These are phyloP conservation scores for Rhodamnia rubescens DNA, from an alignment of 345 rosid species.

Conservation along the genomic window DNA sequence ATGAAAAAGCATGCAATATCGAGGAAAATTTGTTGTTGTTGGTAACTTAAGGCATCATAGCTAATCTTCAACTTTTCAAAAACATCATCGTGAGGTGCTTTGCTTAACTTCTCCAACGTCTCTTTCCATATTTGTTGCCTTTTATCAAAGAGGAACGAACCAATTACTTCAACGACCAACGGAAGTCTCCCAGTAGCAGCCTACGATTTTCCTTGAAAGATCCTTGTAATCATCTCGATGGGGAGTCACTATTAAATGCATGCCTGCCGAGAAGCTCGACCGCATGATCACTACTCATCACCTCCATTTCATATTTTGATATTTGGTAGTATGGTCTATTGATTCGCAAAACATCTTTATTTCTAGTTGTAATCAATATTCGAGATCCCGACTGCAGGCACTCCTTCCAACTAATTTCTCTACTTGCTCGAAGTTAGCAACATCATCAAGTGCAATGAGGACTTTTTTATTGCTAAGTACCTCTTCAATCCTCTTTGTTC, in stretches of 20 bases:
- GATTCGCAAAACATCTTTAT: not conserved
- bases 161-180: not conserved
- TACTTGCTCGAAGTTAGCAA: not conserved
- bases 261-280: not conserved
- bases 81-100: not conserved
- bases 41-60: not conserved
- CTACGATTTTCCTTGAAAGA: not conserved
- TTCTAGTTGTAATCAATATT: not conserved
- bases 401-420: not conserved
- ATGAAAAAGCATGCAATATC: too few relatives aligned
- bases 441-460: not conserved
- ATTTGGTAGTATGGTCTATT: not conserved
- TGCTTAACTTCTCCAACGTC: not conserved
- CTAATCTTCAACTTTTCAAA: not conserved
- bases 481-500: not conserved
- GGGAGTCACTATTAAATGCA: not conserved
- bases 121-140: not conserved
- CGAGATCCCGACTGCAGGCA: not conserved
- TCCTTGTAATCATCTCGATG: not conserved
- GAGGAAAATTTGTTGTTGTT: not conserved
- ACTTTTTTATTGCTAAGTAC: not conserved
- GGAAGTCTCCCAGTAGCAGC: not conserved
- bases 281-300: not conserved
- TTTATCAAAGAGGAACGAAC: not conserved
- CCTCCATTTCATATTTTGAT: not conserved